phyloP scores from a whole-genome alignment of 495 filamentous ascomycete genomes.

The Podospora pseudoanserina region DNA sequence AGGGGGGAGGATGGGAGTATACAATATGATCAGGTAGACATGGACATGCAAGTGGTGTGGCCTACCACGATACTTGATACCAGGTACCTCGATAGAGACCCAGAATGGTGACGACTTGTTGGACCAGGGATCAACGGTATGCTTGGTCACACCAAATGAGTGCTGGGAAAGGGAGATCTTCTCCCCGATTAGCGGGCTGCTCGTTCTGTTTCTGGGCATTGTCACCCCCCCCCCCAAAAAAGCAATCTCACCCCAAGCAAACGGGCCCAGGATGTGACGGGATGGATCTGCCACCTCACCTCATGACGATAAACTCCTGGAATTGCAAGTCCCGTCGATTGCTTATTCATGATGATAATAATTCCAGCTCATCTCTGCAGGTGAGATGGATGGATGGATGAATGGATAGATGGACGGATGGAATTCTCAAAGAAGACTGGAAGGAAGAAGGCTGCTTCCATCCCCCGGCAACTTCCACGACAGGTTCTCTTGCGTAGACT shows the following conservation, averaged over 20 bases:
- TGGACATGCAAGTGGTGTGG: constrained; percentile 24
- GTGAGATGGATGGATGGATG: neutral
- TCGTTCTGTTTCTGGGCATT: constrained; percentile 4
- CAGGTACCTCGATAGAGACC: neutral
- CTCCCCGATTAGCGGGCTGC: constrained; percentile 13
- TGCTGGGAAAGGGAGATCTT: constrained; percentile 19
- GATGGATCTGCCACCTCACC: neutral
- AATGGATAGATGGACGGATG: too few species aligned
- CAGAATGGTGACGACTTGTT: constrained; percentile 27
- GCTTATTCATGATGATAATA: neutral
- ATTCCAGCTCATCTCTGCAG: neutral
- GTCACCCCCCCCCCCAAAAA: too few species aligned
- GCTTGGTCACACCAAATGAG: constrained; percentile 24
- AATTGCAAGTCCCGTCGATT: neutral
- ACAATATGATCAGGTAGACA: constrained; percentile 11
- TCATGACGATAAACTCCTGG: neutral
- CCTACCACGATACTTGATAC: neutral
- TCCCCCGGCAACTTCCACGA: neutral
- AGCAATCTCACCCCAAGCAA: neutral
- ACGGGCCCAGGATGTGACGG: neutral
- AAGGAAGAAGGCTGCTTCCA: neutral
- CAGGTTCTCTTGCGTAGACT: neutral
- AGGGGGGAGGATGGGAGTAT: neutral
- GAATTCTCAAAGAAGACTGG: neutral
- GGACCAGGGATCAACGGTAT: constrained; percentile 29